A percentile compares a stretch with the other conserved stretches of the same genome.
These are phyloP conservation scores for Penicillium sp. DNA, from an alignment of 2,329 filamentous ascomycete genomes.

Conservation along the genomic window DNA sequence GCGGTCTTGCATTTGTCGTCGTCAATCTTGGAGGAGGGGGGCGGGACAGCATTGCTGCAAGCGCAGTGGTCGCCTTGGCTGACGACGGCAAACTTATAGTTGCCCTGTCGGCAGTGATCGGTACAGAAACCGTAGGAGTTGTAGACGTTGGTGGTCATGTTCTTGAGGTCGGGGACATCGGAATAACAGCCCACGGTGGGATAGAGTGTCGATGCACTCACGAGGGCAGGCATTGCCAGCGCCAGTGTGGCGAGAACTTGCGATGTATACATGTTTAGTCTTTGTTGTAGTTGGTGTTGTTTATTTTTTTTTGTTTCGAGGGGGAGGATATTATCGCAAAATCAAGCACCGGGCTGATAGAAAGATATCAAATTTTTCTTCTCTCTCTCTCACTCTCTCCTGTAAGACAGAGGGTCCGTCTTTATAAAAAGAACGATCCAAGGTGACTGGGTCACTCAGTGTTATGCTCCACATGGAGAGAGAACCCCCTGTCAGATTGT, in stretches of 20 bases:
- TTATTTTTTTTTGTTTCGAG: too few species aligned
- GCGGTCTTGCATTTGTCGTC: constrained; percentile 15
- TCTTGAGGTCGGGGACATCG: constrained; percentile 6
- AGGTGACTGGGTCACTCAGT: too few species aligned
- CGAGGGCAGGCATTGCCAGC: constrained; percentile 6
- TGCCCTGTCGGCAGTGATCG: constrained; percentile 7
- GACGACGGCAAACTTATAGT: constrained; percentile 16
- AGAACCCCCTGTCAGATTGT: too few species aligned
- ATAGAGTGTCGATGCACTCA: background rate
- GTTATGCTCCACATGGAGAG: too few species aligned
- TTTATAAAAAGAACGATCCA: too few species aligned
- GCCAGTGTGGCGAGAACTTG: constrained; percentile 11
- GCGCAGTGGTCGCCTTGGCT: constrained; percentile 16
- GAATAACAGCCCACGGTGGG: constrained; percentile 17
- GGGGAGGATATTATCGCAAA: too few species aligned
- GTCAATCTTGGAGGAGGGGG: constrained; percentile 10
- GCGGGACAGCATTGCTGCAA: constrained; percentile 19
- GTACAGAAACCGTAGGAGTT: constrained; percentile 14
- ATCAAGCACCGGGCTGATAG: too few species aligned
- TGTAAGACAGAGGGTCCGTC: too few species aligned
- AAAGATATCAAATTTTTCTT: too few species aligned
- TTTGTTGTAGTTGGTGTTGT: too few species aligned
- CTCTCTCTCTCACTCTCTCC: too few species aligned
- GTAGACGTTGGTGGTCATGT: constrained; percentile 4
- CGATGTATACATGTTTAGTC: constrained; percentile 7